phyloP scores from a whole-genome alignment of 768 basidiomycete genomes.

The Crassisporium funariophilum region DNA sequence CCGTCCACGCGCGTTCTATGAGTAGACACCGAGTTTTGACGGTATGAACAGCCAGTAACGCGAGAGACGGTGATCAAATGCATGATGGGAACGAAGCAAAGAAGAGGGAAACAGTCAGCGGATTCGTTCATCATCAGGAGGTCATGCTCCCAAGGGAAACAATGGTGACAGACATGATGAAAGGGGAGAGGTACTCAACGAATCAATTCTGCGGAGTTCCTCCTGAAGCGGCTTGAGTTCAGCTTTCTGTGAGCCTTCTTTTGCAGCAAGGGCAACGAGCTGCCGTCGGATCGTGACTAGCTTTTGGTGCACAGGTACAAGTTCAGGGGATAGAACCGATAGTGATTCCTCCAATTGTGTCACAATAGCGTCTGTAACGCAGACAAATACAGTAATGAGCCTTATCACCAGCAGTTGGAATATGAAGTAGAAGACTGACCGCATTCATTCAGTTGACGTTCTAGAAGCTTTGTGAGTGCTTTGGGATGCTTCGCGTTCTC shows the following conservation, averaged over 20 bases:
- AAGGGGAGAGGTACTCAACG: constrained; percentile 66
- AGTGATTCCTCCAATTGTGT: constrained; percentile 80
- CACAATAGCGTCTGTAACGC: constrained; percentile 69
- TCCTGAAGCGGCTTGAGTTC: constrained; percentile 91
- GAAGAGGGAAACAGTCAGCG: constrained; percentile 15
- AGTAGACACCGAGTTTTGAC: background rate
- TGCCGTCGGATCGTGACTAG: constrained; percentile 87
- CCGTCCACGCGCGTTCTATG: constrained; percentile 89
- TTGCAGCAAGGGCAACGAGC: constrained; percentile 85
- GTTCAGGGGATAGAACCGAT: constrained; percentile 85
- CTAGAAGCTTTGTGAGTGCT: constrained; percentile 86
- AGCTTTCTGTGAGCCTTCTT: constrained; percentile 80
- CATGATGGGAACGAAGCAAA: constrained; percentile 11
- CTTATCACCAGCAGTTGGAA: no score
- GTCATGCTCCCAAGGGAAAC: constrained; percentile 21
- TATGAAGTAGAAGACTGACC: constrained; percentile 54
- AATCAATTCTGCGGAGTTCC: constrained; percentile 94
- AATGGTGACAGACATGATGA: constrained; percentile 34
- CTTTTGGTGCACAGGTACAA: constrained; percentile 87
- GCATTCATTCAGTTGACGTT: constrained; percentile 89
- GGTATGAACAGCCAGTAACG: constrained; percentile 2
- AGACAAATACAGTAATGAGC: constrained; percentile 2
- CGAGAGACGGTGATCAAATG: constrained; percentile 19
- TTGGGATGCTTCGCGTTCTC: constrained; percentile 82
- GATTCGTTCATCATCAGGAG: constrained; percentile 12